Evolutionary conservation across 2,329 filamentous ascomycete species (phyloP), one percentile per base, ranked within the genome.

Genomic region (Periglandula ipomoeae): DNA sequence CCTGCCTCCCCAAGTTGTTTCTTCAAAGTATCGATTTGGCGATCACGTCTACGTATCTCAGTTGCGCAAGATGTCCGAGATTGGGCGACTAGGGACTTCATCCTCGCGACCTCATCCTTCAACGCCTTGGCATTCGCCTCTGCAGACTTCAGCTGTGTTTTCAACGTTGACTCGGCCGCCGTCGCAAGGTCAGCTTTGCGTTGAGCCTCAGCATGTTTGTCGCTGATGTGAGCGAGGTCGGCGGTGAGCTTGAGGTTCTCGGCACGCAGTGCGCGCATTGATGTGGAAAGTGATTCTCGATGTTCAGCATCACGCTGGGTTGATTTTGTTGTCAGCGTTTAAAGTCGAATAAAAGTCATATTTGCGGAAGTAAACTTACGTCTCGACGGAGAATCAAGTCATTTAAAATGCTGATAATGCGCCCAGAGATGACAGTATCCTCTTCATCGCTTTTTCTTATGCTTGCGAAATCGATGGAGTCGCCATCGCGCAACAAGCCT

Each of bases 391-490:
- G 66, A 51, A 98, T 88, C 57, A 98, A 69, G 63, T 98, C 93
- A 66, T 98, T 95, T 44, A 98, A 82, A 22, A 98, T 77, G 62
- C 91, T 87, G 70, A 98, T 95, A 58, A 97, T 84, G 56, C 82
- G 81, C 19, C 86, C 85, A 82, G 93, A 91, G 17, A 86, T 87
- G 45, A 77, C 79, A 2, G 60, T 53, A 22, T 65, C 62, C 38
- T 74, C 76, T 34, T 79, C 74, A 17, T 78, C 79, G 17, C 76
- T 75, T 53, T 79, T 74, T 47, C 79, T 79, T 8, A 87, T 84
- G 53, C 81, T 73, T 52, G 86, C 82, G 65, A 98, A 98, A 65
- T 96, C 84, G 66, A 98, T 87, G 38, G 71, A 73, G 58, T 85
- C 80, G 56, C 85, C 81, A 76, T 84, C 80, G 56, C 78, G 74